Evolutionary conservation across 2,329 filamentous ascomycete species (phyloP).

Genomic region (Aureobasidium lini): DNA sequence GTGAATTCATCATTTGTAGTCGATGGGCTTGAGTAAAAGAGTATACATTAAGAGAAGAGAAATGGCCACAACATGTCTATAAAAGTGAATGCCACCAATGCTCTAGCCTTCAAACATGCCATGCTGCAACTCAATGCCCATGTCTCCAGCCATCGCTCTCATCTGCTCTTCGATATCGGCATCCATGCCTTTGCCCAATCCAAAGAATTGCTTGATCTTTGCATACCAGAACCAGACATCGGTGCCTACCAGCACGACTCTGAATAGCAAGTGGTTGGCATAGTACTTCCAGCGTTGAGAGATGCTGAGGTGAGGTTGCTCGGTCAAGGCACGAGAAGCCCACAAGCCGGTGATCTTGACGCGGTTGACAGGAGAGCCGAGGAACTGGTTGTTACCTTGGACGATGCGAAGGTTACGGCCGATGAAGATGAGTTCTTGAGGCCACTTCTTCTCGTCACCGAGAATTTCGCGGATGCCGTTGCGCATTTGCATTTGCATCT

Average conservation of each 20-base stretch:
- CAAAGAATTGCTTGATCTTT: slow-evolving; percentile 68
- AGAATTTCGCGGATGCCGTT: slow-evolving; percentile 72
- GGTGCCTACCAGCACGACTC: slow-evolving; percentile 62
- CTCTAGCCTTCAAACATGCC: slow-evolving; percentile 73
- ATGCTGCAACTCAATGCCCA: slow-evolving; percentile 85
- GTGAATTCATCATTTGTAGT: neutral
- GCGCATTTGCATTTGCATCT: slow-evolving; percentile 68
- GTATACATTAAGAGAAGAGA: neutral
- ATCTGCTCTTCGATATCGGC: slow-evolving; percentile 86
- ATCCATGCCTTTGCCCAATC: slow-evolving; percentile 78
- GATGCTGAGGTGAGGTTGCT: slow-evolving; percentile 59
- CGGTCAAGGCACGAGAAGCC: slow-evolving; percentile 76
- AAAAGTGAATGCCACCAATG: neutral
- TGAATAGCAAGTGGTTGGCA: slow-evolving; percentile 75
- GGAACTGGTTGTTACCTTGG: slow-evolving; percentile 85
- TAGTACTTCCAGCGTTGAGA: slow-evolving; percentile 59
- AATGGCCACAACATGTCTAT: neutral
- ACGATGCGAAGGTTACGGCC: slow-evolving; percentile 88
- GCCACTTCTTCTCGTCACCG: slow-evolving; percentile 79
- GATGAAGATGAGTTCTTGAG: slow-evolving; percentile 85
- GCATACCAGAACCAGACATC: slow-evolving; percentile 80
- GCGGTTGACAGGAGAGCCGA: slow-evolving; percentile 80
- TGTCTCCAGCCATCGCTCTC: slow-evolving; percentile 67
- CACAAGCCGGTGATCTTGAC: slow-evolving; percentile 91
- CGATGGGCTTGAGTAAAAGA: too few species aligned